Base-by-base conservation (phyloP, 345 rosid species). In the Salix arbutifolia region DNA sequence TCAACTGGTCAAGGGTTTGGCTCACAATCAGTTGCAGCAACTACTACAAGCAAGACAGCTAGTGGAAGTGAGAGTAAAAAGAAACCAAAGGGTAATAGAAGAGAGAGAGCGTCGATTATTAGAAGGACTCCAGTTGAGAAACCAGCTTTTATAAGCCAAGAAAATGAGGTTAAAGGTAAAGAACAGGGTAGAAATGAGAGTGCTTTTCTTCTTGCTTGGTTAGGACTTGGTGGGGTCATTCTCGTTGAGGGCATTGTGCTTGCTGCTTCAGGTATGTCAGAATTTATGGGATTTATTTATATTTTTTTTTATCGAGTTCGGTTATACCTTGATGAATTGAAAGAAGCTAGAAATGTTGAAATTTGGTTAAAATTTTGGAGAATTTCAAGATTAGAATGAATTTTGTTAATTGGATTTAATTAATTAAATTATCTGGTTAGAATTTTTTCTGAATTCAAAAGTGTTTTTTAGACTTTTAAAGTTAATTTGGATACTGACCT, bases 131-230 rank as follows among this genome's bases (percentile, higher is more conserved):
- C 97, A 5, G 88, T 90, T 74, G 90, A 89, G 86, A 91, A 88
- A 70, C 91, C 91, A 14, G 88, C 75, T 67, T 83, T 85, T 67
- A 21, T 85, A 17, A 85, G 89, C 71, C 77, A 87, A 79, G 90
- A 80, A 60, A 90, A 87, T 4, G 91, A 89, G 44, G 88, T 79
- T 13, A 86, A 84, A 75, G 91, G 87, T 28, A 81, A 88, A 74
- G 97, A 89, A 76, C 86, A 78, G 84, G 80, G 78, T 75, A 83
- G 75, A 78, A 91, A 90, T 73, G 97, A 95, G 87, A 89, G 90
- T 35, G 97, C 97, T 68, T 95, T 95, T 86, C 88, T 95, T 72
- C 89, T 95, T 38, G 79, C 96, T 17, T 91, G 99, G 99, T 83
- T 89, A 76, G 99, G 89, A 31, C 89, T 91, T 50, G 99, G 99